Base-by-base conservation (phyloP, 2,329 filamentous ascomycete species). In the Aspergillus ochraceoroseus region DNA sequence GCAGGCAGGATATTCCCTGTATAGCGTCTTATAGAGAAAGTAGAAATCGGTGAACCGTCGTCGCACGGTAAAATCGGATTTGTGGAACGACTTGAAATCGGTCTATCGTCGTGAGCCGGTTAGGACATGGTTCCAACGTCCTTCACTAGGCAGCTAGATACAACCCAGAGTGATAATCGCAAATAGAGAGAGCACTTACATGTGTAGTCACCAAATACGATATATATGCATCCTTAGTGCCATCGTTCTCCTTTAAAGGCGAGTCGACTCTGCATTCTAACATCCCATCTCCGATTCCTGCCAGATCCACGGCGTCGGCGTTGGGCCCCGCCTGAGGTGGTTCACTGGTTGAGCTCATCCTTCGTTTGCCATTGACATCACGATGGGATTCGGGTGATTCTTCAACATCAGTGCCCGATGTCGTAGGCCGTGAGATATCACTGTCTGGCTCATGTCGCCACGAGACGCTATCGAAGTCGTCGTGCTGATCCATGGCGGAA, bases 31-130 rank as follows among this genome's bases (percentile, higher is more conserved):
- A 71, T 87, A 95, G 48, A 98, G 80, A 64, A 95, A 98, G 54
- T 94, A 83, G 62, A 98, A 98, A 70, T 98, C 92, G 54, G 90
- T 96, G 69, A 95, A 98, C 58, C 92, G 87, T 53, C 92, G 81
- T 47, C 92, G 85, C 47, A 94, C 84, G 17, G 76, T 75, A 47
- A 87, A 88, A 13, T 82, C 80, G 23, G 85, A 73, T 62, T 83
- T 87, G 64, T 92, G 84, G 66, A 96, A 98, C 50, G 88, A 85
- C 53, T 88, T 83, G 67, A 96, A 96, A 55, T 94, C 88, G 50
- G 89, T 94, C 88, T 95, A 49, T 11, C 32, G n/a, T 5, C 2
- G 7, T 39, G 12, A 39, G 32, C 46, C 29, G 39, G 53, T 51
- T 36, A 54, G 36, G 34, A 34, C 20, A 14, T 25, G 15, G 32